phyloP scores from a whole-genome alignment of 108 stramenopile species.

The Fistulifera solaris region DNA sequence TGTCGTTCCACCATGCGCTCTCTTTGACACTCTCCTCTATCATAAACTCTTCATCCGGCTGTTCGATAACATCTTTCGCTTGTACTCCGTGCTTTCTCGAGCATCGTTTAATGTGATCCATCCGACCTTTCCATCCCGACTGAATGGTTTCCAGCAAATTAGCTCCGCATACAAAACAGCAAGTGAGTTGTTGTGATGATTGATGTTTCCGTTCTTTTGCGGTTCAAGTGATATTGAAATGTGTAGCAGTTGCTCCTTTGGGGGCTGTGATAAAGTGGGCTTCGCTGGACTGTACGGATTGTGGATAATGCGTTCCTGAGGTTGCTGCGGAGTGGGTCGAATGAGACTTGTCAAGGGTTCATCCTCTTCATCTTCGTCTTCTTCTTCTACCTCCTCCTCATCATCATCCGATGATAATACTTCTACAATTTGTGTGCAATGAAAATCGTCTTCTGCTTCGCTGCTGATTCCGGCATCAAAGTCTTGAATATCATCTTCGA shows the following conservation, averaged over 20 bases:
- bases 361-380: constrained; percentile 6
- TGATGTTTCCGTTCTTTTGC: not conserved
- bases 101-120: constrained; percentile 77
- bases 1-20: not conserved
- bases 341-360: not conserved
- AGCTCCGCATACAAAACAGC: constrained; percentile 65
- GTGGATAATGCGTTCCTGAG: not conserved
- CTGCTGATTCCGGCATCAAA: not conserved
- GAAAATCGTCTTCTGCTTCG: constrained; percentile 8
- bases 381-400: constrained; percentile 1
- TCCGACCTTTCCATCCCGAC: constrained; percentile 40
- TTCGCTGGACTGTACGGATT: constrained; percentile 3
- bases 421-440: constrained; percentile 5
- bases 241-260: not conserved
- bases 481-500: no score
- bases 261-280: not conserved
- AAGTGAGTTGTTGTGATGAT: not conserved
- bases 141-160: constrained; percentile 27
- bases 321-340: not conserved
- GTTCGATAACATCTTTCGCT: constrained; percentile 21
- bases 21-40: not conserved
- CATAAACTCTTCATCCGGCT: not conserved
- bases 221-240: not conserved
- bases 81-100: constrained; percentile 50
- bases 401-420: not conserved